phyloP scores from a whole-genome alignment of 257 asterid species.

The Scutellaria minor region DNA sequence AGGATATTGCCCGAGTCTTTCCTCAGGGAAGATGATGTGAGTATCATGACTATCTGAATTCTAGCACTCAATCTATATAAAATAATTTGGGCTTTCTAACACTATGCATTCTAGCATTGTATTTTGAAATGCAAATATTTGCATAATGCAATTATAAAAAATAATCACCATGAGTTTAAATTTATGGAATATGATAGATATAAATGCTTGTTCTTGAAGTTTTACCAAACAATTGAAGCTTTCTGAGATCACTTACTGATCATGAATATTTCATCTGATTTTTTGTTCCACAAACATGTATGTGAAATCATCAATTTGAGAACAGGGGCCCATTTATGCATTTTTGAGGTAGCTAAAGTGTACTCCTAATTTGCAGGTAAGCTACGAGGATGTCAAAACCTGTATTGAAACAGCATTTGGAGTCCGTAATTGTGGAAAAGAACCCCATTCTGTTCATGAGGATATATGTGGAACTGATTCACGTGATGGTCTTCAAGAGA shows the following conservation, averaged over 20 bases:
- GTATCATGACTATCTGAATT: constrained; percentile 34
- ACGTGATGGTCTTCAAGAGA: constrained; percentile 38
- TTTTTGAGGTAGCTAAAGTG: neutral
- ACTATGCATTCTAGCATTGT: neutral
- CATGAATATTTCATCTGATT: neutral
- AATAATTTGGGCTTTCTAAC: constrained; percentile 6
- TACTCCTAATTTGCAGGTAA: constrained; percentile 47
- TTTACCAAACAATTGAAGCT: neutral
- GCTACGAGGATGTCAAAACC: constrained; percentile 57
- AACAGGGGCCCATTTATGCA: neutral
- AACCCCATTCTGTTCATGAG: constrained; percentile 34
- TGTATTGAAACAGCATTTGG: constrained; percentile 61
- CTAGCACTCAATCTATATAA: neutral
- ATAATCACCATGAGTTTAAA: neutral
- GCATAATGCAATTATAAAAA: no score
- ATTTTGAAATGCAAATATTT: neutral
- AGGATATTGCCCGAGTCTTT: constrained; percentile 74
- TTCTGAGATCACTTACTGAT: no score
- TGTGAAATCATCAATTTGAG: neutral
- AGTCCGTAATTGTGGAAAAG: constrained; percentile 36
- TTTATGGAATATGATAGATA: neutral
- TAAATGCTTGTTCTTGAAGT: constrained; percentile 10
- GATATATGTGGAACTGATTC: constrained; percentile 40
- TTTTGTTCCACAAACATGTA: constrained; percentile 15
- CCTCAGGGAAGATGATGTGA: constrained; percentile 81